Conservation (phyloP, 768 basidiomycete species). For the Suillus plorans region DNA sequence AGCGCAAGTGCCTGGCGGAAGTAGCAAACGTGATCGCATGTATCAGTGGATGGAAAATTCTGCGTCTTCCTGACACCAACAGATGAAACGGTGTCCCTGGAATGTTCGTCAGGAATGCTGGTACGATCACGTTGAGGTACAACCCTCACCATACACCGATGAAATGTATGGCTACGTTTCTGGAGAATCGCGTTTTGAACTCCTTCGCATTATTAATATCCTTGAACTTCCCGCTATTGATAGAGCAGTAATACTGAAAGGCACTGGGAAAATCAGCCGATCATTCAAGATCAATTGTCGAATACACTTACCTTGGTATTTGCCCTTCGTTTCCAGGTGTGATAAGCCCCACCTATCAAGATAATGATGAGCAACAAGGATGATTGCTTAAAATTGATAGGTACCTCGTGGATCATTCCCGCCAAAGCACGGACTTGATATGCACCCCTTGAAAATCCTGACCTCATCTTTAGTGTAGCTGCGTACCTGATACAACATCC, state of each 20-base stretch:
- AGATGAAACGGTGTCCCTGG: slow-evolving; percentile 41
- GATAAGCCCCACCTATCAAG: slow-evolving; percentile 27
- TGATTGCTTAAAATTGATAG: not conserved
- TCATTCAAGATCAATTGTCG: not conserved
- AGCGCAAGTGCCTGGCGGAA: slow-evolving; percentile 30
- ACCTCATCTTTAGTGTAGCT: not conserved
- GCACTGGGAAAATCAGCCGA: not conserved
- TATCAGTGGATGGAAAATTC: slow-evolving; percentile 23
- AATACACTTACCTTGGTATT: not conserved
- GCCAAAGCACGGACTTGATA: slow-evolving; percentile 6
- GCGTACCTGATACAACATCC: not conserved
- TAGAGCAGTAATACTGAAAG: not conserved
- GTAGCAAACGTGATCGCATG: slow-evolving; percentile 15
- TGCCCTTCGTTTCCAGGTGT: not conserved
- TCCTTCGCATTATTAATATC: not conserved
- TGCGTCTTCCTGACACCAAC: slow-evolving; percentile 32
- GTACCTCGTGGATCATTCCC: slow-evolving; percentile 5
- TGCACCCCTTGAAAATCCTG: slow-evolving; percentile 5
- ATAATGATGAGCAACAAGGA: not conserved
- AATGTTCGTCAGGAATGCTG: not conserved
- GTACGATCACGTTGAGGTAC: not conserved
- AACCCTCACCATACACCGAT: slow-evolving; percentile 1
- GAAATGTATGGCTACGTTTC: not conserved
- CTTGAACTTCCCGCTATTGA: not conserved
- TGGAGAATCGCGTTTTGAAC: not conserved